Evolutionary conservation across 192 early-diverging fungal species (phyloP).

Genomic region (Backusella australiensis): DNA sequence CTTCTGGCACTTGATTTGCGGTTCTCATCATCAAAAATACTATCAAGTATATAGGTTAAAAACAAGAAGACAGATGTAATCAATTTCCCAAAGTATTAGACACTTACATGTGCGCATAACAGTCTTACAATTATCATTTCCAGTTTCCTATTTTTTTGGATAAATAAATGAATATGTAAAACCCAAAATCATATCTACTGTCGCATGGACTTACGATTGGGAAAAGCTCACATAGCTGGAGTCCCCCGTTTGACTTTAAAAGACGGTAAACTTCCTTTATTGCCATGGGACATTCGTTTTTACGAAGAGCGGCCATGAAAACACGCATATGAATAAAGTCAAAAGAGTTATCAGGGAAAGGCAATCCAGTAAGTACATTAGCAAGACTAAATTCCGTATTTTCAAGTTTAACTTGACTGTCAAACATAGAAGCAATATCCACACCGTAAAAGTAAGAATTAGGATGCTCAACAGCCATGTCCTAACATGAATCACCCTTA

Average conservation of each 20-base stretch:
- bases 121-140: background rate
- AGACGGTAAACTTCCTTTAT: slow-evolving; percentile 16
- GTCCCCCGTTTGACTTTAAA: slow-evolving; percentile 24
- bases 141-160: background rate
- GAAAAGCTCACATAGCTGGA: slow-evolving; percentile 19
- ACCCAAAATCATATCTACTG: background rate
- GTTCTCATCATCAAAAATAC: background rate
- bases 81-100: background rate
- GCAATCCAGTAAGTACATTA: slow-evolving; percentile 20
- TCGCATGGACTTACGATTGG: background rate
- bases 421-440: slow-evolving; percentile 21
- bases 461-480: slow-evolving; percentile 22
- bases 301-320: background rate
- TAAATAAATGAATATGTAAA: background rate
- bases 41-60: background rate
- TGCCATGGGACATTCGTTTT: slow-evolving; percentile 10
- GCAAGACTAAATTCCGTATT: slow-evolving; percentile 22
- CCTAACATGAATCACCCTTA: background rate
- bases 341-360: slow-evolving; percentile 29
- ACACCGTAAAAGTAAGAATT: slow-evolving; percentile 20
- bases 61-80: background rate
- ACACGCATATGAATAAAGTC: slow-evolving; percentile 30
- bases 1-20: background rate
- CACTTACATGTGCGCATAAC: background rate
- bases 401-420: slow-evolving; percentile 7